Evolutionary conservation across 306 rosid genomes (phyloP).

Genomic region (Glycine latifolia): DNA sequence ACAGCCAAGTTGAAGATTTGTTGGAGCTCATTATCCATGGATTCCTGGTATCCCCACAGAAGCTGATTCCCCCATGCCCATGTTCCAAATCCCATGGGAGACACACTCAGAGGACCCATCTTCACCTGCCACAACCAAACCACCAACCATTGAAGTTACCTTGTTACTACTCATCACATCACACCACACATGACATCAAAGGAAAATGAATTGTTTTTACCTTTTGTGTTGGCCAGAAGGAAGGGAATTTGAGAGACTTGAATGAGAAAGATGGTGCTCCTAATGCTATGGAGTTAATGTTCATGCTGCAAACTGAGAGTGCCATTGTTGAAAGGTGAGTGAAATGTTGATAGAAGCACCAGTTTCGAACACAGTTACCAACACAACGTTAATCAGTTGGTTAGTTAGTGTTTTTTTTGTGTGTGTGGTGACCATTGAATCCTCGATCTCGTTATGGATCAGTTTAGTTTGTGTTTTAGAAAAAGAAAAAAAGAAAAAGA

Average conservation of each 20-base stretch:
- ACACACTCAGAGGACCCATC: constrained; percentile 85
- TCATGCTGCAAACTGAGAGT: constrained; percentile 49
- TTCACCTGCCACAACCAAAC: constrained; percentile 61
- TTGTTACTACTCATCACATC: not conserved
- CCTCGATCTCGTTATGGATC: constrained; percentile 33
- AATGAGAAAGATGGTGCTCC: constrained; percentile 58
- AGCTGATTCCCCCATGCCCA: constrained; percentile 99
- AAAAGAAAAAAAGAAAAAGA: not conserved
- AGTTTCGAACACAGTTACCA: not conserved
- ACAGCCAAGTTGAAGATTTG: constrained; percentile 75
- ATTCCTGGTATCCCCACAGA: constrained; percentile 85
- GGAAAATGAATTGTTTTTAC: constrained; percentile 53
- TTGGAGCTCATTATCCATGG: constrained; percentile 91
- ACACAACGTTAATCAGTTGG: not conserved
- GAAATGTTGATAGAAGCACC: not conserved
- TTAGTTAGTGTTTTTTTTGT: constrained; percentile 7
- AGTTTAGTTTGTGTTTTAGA: not conserved
- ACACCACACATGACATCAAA: not conserved
- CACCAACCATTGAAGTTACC: not conserved
- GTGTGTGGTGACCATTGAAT: constrained; percentile 39
- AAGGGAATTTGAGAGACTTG: constrained; percentile 69
- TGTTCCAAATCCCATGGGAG: constrained; percentile 97
- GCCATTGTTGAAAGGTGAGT: constrained; percentile 51
- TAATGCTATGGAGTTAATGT: constrained; percentile 42
- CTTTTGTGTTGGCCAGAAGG: constrained; percentile 81